These are phyloP conservation scores for Cyphellophora europaea DNA, from an alignment of 2,329 filamentous ascomycete genomes.

Conservation along the genomic window DNA sequence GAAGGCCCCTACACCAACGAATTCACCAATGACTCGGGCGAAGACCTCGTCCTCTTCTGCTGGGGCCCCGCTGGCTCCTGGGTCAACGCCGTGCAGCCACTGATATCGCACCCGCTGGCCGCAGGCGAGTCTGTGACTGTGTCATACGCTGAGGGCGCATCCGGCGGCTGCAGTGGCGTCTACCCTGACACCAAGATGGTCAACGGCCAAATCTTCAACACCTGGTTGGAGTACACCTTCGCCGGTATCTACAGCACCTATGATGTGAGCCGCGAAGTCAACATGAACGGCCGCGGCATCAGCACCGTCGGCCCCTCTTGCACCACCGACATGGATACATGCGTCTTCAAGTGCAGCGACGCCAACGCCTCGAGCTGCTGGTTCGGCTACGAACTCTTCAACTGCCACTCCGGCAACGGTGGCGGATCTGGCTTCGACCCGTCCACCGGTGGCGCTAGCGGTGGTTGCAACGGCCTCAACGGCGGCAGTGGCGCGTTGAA, in stretches of 20 bases:
- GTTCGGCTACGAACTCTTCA: constrained; percentile 14
- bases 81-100: constrained; percentile 17
- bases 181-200: constrained; percentile 15
- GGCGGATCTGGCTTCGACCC: neutral
- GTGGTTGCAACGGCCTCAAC: constrained; percentile 3
- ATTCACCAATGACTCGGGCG: constrained; percentile 15
- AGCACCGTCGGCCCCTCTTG: constrained; percentile 16
- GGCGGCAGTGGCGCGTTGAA: neutral
- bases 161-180: constrained; percentile 16
- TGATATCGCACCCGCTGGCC: constrained; percentile 16
- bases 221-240: constrained; percentile 20
- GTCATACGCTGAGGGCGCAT: constrained; percentile 15
- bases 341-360: constrained; percentile 16
- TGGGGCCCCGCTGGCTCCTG: constrained; percentile 18
- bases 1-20: constrained; percentile 17
- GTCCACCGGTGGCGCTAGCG: neutral
- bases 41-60: constrained; percentile 17
- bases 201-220: constrained; percentile 18
- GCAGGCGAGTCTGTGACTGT: constrained; percentile 9
- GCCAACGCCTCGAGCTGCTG: constrained; percentile 9
- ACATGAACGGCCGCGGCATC: constrained; percentile 18
- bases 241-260: constrained; percentile 13
- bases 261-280: constrained; percentile 19
- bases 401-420: constrained; percentile 11
- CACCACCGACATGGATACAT: constrained; percentile 19